These are phyloP conservation scores for Zalaria obscura DNA, from an alignment of 2,329 filamentous ascomycete genomes.

Conservation along the genomic window DNA sequence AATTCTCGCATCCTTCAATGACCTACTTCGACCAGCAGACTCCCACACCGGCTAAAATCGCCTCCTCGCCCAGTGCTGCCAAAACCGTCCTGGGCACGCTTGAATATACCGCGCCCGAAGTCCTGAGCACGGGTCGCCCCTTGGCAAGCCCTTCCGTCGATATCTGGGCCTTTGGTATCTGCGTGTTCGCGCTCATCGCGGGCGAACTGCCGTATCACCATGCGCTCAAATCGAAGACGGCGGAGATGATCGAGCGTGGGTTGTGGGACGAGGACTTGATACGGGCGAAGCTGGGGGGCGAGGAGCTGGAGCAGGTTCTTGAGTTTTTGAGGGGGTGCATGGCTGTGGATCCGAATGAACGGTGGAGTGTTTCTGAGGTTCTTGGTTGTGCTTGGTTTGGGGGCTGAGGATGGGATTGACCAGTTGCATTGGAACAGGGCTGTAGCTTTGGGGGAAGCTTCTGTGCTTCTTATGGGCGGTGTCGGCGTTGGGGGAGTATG, in stretches of 20 bases:
- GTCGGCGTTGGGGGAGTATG: too few relatives aligned
- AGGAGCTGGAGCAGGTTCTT: constrained; percentile 31
- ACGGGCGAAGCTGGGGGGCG: constrained; percentile 24
- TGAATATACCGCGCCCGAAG: constrained; percentile 38
- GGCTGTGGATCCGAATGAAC: constrained; percentile 37
- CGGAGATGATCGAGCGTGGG: constrained; percentile 44
- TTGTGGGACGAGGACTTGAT: constrained; percentile 42
- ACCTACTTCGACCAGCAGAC: too few relatives aligned
- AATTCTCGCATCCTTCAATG: constrained; percentile 19
- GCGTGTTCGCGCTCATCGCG: constrained; percentile 46
- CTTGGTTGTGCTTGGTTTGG: constrained; percentile 37
- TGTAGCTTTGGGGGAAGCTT: too few relatives aligned
- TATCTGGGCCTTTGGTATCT: constrained; percentile 53
- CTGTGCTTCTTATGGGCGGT: too few relatives aligned
- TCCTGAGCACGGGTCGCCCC: constrained; percentile 26
- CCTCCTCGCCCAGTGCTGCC: constrained; percentile 21
- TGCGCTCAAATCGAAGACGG: constrained; percentile 42
- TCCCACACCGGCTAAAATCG: constrained; percentile 10
- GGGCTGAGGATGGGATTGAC: too few relatives aligned
- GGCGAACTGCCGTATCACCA: constrained; percentile 50
- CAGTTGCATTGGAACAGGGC: too few relatives aligned
- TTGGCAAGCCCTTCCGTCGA: constrained; percentile 43
- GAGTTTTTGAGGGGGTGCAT: constrained; percentile 48
- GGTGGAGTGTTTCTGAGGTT: constrained; percentile 44
- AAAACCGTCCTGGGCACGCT: constrained; percentile 44